Evolutionary conservation across 805 yeast genomes (phyloP), one percentile per base, ranked within the genome.

Genomic region (Monosporozyma unispora): DNA sequence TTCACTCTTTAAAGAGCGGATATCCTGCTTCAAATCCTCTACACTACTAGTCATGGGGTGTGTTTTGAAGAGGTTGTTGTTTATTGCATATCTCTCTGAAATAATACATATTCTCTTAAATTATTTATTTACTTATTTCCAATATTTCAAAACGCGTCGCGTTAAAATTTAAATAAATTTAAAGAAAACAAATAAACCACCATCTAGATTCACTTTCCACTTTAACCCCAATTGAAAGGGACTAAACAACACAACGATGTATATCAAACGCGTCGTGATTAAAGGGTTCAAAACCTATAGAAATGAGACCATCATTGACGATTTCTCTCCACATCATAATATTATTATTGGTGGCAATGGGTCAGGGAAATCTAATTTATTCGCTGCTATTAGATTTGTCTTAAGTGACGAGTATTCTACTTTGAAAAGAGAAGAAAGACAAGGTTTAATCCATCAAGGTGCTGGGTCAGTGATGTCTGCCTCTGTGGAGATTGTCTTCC

Each of bases 321-420:
- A 79, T 14, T 71, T 93, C 29, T 84, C 95, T 1, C 91, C 95
- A 0, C 79, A 80, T 48, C 84, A 83, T 61, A 91, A 91, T 68
- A 95, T 91, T 19, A 81, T 85, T 14, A 88, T 90, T 29, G 97
- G 97, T 2, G 71, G 96, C 46, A 90, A 90, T 67, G 97, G 97
- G n/a, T 86, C 96, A 8, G 99, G 99, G 8, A 91, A 93, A 64
- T 87, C 96, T 39, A 91, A 93, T 66, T 85, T 91, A 68, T 93
- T 91, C 66, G 89, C 96, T 14, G 98, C 99, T 10, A 85, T 91
- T 50, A 73, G 97, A 53, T 93, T 90, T 69, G 97, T 89, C 10
- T 67, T 93, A 19, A 83, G 95, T 44, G 97, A 91, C 62, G 95
- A 91, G 31, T 87, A 86, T 63, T 83, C 87, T 2, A 84, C 87